Evolutionary conservation across 805 yeast genomes (phyloP), one percentile per base, ranked within the genome.

Genomic region (Candida pseudofarinosa): DNA sequence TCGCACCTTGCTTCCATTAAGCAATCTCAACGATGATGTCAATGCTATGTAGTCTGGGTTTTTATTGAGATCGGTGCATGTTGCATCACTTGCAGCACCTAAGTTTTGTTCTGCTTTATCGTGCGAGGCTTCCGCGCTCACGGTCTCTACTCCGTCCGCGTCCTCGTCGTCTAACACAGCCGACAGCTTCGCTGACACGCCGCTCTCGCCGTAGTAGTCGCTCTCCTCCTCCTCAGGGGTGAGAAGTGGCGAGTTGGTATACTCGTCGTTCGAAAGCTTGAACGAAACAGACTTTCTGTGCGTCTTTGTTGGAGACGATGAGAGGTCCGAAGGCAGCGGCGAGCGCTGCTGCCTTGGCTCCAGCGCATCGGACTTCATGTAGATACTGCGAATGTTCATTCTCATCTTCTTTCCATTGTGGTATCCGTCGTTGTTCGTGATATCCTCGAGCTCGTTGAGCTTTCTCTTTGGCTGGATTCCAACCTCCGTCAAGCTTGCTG

Each of bases 161-260:
- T 28, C 10, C 13, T 35, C 33, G 20, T 18, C 19, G 19, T 37
- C 38, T 7, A 23, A 18, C 35, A 23, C 34, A 26, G 33, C 37
- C 16, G 38, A 19, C 17, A 31, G 31, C 17, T 37, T 37, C 14
- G 42, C 34, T 4, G 38, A 20, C 8, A 40, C 39, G 7, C n/a
- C 36, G 4, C 5, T 16, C 4, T 18, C 34, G 16, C 54, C 55
- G 20, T 57, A 55, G 44, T 59, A 58, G 20, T 62, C 67, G 41
- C 66, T 64, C 38, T 65, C 67, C 31, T 68, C 74, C 19, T 69
- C 70, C 44, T 67, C 68, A 4, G 74, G 74, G 2, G 74, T 69
- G 39, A 69, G 55, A 28, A 69, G 57, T 4, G 72, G 73, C 35
- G 67, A 58, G 43, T 50, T 50, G 32, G 62, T 60, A 42, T 62